These are phyloP conservation scores for Pleurotus sapidus DNA, from an alignment of 768 basidiomycete species.

Conservation along the genomic window DNA sequence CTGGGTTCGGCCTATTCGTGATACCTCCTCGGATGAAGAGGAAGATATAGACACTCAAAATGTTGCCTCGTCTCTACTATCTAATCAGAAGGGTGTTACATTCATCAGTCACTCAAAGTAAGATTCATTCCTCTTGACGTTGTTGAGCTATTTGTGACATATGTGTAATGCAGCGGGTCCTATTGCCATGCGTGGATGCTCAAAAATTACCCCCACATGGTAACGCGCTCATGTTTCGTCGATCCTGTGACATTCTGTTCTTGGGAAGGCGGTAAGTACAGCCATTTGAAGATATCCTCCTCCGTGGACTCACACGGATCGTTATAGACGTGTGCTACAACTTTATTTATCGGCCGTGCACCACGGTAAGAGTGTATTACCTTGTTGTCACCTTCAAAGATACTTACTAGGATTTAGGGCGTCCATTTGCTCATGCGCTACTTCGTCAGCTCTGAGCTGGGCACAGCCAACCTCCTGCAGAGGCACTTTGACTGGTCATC, in stretches of 20 bases:
- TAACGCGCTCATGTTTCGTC: conserved; percentile 80
- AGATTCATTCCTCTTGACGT: conserved; percentile 16
- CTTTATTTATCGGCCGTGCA: conserved; percentile 75
- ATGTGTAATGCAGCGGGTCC: conserved; percentile 51
- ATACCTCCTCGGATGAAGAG: conserved; percentile 18
- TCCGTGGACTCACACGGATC: conserved; percentile 1
- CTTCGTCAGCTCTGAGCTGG: conserved; percentile 85
- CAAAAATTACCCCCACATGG: conserved; percentile 69
- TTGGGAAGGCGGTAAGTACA: conserved; percentile 83
- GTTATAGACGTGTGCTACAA: conserved; percentile 82
- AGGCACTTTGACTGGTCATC: conserved; percentile 84
- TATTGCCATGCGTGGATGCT: conserved; percentile 89
- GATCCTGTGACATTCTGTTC: conserved; percentile 90
- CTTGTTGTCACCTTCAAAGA: neutral
- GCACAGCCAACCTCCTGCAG: conserved; percentile 81
- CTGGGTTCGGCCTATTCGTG: conserved; percentile 44
- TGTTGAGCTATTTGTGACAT: neutral
- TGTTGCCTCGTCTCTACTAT: conserved; percentile 10
- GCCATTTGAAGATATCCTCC: neutral
- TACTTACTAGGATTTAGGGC: conserved; percentile 42
- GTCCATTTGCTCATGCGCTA: conserved; percentile 82
- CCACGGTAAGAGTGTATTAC: conserved; percentile 44
- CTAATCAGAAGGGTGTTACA: conserved; percentile 55
- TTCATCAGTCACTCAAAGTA: conserved; percentile 90
- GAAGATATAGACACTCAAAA: conserved; percentile 19